phyloP scores from a whole-genome alignment of 257 asterid species.

The Solanum medicagineum region DNA sequence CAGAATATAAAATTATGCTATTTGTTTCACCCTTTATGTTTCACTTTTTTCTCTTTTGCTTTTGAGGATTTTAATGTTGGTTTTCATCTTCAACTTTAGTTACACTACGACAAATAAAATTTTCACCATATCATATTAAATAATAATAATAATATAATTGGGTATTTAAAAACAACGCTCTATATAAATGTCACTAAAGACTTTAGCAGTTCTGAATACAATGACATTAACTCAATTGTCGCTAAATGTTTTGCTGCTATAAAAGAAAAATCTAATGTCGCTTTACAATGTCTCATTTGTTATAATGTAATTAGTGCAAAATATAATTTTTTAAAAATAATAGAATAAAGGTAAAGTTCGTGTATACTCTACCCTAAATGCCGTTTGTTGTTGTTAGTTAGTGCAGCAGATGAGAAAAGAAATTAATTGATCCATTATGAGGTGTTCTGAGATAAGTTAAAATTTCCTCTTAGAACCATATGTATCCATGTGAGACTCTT shows the following conservation, averaged over 20 bases:
- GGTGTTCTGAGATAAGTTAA: background rate
- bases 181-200: too few relatives aligned
- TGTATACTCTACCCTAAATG: background rate
- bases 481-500: background rate
- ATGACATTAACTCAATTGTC: too few relatives aligned
- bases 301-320: background rate
- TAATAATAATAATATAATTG: too few relatives aligned
- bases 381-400: background rate
- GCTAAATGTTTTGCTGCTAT: too few relatives aligned
- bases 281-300: too few relatives aligned
- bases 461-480: background rate
- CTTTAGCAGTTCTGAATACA: too few relatives aligned
- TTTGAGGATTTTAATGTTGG: background rate
- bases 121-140: too few relatives aligned
- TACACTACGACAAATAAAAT: background rate
- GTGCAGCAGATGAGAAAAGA: background rate
- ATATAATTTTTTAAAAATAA: background rate
- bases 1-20: background rate
- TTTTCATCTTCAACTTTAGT: background rate
- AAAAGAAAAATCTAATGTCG: too few relatives aligned
- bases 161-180: too few relatives aligned
- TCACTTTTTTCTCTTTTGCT: background rate
- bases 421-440: background rate
- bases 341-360: too few relatives aligned
- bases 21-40: background rate